A percentile compares a stretch with the other conserved stretches of the same genome.
These are phyloP conservation scores for Didymella keratinophila DNA, from an alignment of 2,329 filamentous ascomycete species.

Conservation along the genomic window DNA sequence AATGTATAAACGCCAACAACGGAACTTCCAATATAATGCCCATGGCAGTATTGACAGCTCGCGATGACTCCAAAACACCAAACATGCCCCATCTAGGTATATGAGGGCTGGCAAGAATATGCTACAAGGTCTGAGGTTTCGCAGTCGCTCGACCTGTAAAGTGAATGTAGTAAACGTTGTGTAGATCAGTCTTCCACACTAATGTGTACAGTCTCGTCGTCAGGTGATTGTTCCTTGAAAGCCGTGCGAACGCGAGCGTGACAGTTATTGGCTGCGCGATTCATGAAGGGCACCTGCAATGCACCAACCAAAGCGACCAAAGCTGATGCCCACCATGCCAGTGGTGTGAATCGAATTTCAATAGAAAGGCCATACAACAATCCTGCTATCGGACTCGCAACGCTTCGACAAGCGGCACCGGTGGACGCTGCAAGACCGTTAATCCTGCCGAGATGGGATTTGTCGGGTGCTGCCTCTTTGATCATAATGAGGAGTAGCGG, in stretches of 20 bases:
- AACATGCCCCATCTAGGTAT: background rate
- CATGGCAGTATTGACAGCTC: background rate
- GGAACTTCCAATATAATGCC: background rate
- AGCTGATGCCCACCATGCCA: constrained; percentile 69
- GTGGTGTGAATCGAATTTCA: constrained; percentile 64
- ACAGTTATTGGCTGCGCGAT: constrained; percentile 54
- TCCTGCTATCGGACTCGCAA: constrained; percentile 73
- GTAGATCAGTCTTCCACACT: constrained; percentile 31
- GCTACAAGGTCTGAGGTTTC: background rate
- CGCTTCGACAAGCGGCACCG: constrained; percentile 73
- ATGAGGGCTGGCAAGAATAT: background rate
- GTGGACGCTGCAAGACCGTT: constrained; percentile 76
- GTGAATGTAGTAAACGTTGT: background rate
- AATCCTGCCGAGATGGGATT: constrained; percentile 71
- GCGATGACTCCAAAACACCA: background rate
- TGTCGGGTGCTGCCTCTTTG: constrained; percentile 73
- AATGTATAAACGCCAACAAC: background rate
- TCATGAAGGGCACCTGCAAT: constrained; percentile 64
- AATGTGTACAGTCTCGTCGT: constrained; percentile 37
- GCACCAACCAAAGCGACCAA: constrained; percentile 64
- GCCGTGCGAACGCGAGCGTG: constrained; percentile 38
- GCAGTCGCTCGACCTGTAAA: background rate
- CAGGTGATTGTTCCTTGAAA: constrained; percentile 24
- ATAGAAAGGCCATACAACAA: constrained; percentile 70
- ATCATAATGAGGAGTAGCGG: constrained; percentile 74